Base-by-base conservation (phyloP, 768 basidiomycete genomes). In the Lactifluus pinguis region DNA sequence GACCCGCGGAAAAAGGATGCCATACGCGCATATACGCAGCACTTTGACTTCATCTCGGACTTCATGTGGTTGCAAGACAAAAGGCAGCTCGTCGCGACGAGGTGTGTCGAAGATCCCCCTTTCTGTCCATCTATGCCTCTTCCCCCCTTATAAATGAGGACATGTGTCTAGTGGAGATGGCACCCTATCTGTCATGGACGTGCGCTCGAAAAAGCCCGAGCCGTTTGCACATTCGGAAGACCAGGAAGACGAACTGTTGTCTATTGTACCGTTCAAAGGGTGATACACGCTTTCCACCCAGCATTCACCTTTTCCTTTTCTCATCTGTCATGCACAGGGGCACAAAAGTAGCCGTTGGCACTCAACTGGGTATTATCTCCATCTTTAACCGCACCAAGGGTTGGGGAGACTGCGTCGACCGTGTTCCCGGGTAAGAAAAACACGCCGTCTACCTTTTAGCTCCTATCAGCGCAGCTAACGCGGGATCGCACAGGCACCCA, bases 31-130 rank as follows among this genome's bases (percentile, higher is more conserved):
- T 93, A 92, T 69, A 82, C 76, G 34, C 95, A 97, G 53, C 95
- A 98, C 68, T 93, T 87, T 70, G 94, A 97, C 73, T 97, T 92
- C 69, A 93, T 97, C 58, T 89, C 92, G 41, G 93, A 94, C 71
- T 93, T 97, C 72, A 74, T 89, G 42, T 97, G 88, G 83, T 71
- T 93, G 57, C 82, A 81, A 41, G 79, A 79, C 66, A 78, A 77
- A 63, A 87, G 83, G 64, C 91, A 92, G 59, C 79, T 94, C 15
- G 81, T 98, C 19, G 81, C 89, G 36, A 94, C 94, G 4, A 95
- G 93, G 94, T 93, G 69, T 58, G 78, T 67, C 25, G n/a, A 39
- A 6, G 49, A 14, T 42, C 49, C 39, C 14, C 41, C 42, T 39
- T 34, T 42, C 32, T 14, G 21, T 39, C 32, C n/a, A 36, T 32